Evolutionary conservation across 176 grass and related monocot species (phyloP).

Genomic region (Carex scoparia): DNA sequence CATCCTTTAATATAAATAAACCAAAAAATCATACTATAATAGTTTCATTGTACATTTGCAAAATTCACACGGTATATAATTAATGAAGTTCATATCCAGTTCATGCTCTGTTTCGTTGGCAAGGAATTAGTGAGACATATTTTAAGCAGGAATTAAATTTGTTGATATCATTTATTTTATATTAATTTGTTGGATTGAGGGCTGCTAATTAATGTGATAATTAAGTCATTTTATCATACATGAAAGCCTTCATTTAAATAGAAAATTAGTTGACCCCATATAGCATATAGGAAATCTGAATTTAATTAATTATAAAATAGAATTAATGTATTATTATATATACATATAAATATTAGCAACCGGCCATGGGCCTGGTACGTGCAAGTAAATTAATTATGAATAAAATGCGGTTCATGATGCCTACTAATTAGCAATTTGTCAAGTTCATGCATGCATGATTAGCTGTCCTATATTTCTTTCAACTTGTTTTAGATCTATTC

Average conservation of each 20-base stretch:
- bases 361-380: neutral
- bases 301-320: neutral
- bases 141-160: no score
- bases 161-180: no score
- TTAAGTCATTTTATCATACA: no score
- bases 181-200: no score
- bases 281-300: neutral
- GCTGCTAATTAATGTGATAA: no score
- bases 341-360: neutral
- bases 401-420: neutral
- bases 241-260: neutral
- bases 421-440: conserved; percentile 11
- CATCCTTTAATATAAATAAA: no score
- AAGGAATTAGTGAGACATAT: no score
- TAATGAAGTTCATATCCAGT: no score
- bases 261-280: neutral
- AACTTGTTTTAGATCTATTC: neutral
- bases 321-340: neutral
- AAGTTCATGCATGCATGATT: conserved; percentile 25
- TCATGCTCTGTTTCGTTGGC: no score
- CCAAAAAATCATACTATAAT: no score
- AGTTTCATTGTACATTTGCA: no score
- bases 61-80: no score
- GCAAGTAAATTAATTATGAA: neutral
- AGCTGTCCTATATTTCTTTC: neutral